phyloP scores from a whole-genome alignment of 2,329 filamentous ascomycete genomes.

The Fusarium foetens region DNA sequence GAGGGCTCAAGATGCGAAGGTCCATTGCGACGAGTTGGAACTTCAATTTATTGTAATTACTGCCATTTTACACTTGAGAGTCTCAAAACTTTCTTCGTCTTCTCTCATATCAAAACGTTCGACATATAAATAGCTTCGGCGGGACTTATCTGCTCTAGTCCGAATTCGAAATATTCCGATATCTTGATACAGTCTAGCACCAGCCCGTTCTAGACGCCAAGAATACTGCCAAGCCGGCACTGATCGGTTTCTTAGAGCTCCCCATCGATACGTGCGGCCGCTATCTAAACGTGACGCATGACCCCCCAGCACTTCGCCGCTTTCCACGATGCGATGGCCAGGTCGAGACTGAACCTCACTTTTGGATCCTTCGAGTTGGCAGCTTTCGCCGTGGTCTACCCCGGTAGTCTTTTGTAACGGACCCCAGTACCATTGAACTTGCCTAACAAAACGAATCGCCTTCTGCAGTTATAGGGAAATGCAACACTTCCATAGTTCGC shows the following conservation, averaged over 20 bases:
- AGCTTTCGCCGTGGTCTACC: background rate
- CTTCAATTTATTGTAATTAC: background rate
- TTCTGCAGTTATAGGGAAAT: background rate
- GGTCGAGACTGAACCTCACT: background rate
- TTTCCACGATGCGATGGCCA: background rate
- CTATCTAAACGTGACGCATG: background rate
- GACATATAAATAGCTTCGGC: background rate
- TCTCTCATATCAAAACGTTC: background rate
- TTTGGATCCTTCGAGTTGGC: background rate
- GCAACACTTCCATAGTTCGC: accelerated
- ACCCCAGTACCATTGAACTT: background rate
- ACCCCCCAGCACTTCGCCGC: background rate
- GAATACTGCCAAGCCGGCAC: background rate
- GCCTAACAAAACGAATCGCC: background rate
- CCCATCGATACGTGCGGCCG: background rate
- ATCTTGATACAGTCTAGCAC: background rate
- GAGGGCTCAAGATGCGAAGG: accelerated
- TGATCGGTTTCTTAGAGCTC: background rate
- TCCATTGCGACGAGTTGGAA: accelerated
- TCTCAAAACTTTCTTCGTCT: background rate
- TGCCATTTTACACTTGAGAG: background rate
- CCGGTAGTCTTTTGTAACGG: too few species aligned
- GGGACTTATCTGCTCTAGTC: background rate
- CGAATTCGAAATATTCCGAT: background rate
- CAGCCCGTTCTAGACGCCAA: background rate